Evolutionary conservation across 805 yeast genomes (phyloP).

Genomic region (Pichia rugopelliculosa): DNA sequence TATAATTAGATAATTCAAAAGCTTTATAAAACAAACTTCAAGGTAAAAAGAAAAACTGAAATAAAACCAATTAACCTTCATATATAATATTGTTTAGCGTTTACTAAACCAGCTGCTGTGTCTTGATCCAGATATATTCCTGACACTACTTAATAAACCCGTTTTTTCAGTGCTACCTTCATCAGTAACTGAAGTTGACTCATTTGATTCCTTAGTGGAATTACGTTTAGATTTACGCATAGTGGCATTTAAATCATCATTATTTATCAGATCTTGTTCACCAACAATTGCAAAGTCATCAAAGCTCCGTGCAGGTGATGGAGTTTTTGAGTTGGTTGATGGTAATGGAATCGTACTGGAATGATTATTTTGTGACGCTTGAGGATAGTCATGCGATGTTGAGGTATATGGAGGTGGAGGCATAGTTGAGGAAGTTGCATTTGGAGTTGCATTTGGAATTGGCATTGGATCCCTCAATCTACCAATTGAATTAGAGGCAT

Average conservation of each 20-base stretch:
- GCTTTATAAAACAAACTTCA: not conserved
- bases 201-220: not conserved
- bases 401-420: not conserved
- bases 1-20: not conserved
- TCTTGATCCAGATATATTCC: conserved; percentile 2
- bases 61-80: not conserved
- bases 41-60: not conserved
- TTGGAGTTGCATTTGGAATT: not conserved
- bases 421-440: no score
- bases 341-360: not conserved
- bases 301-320: conserved; percentile 8
- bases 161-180: not conserved
- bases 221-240: not conserved
- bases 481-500: not conserved
- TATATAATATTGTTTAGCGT: not conserved
- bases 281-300: conserved; percentile 44
- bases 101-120: conserved; percentile 6
- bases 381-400: not conserved
- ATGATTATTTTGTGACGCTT: not conserved
- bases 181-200: not conserved
- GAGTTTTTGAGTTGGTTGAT: not conserved
- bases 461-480: not conserved
- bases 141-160: not conserved
- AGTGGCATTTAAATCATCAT: not conserved
- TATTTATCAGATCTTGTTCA: conserved; percentile 21